A percentile compares a stretch with the other conserved stretches of the same genome.
Conservation (phyloP, 768 basidiomycete genomes). For the Mycena amicta region DNA sequence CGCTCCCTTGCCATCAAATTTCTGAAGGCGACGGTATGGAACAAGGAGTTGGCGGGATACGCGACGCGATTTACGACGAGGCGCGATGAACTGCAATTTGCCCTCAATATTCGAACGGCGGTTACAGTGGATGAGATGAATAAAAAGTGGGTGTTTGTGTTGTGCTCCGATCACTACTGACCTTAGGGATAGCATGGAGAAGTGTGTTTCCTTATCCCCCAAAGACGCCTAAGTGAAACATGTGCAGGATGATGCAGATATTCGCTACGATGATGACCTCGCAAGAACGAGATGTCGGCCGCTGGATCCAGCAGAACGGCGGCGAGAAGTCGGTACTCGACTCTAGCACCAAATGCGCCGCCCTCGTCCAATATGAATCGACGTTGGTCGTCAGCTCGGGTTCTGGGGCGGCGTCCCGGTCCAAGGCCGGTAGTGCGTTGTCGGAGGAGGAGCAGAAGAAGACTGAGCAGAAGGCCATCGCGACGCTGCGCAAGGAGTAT, state of each 20-base stretch:
- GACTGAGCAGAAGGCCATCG: neutral
- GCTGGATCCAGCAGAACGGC: conserved; percentile 18
- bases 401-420: too few relatives aligned
- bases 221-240: neutral
- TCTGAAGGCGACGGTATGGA: conserved; percentile 11
- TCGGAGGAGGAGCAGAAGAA: neutral
- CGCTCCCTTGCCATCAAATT: conserved; percentile 9
- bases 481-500: conserved; percentile 23
- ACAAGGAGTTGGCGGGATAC: conserved; percentile 8
- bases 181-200: neutral
- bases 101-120: conserved; percentile 1
- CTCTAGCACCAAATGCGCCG: neutral
- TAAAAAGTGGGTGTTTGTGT: neutral
- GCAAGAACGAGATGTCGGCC: neutral
- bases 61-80: conserved; percentile 4
- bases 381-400: too few relatives aligned
- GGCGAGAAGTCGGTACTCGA: conserved; percentile 11
- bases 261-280: neutral
- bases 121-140: conserved; percentile 13
- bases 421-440: neutral
- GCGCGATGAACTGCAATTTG: conserved; percentile 8
- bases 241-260: neutral
- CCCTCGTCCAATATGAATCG: neutral
- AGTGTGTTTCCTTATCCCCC: conserved; percentile 10
- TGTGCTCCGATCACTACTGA: conserved; percentile 1